These are phyloP conservation scores for Claviceps purpurea DNA, from an alignment of 2,329 filamentous ascomycete genomes.

Conservation along the genomic window DNA sequence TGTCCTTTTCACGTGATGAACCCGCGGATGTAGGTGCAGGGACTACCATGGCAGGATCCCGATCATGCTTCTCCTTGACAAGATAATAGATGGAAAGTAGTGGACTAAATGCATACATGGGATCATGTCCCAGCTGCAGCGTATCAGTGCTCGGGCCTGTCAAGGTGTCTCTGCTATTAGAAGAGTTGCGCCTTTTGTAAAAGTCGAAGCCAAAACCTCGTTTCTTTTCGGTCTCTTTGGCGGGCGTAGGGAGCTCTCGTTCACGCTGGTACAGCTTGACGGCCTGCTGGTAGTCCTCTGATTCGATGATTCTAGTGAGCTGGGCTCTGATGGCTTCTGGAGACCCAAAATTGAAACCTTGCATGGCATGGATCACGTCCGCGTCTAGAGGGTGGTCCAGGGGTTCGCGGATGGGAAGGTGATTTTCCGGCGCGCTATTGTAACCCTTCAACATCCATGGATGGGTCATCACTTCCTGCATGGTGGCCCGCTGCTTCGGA, in stretches of 20 bases:
- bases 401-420: constrained; percentile 70
- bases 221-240: constrained; percentile 62
- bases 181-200: constrained; percentile 87
- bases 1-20: constrained; percentile 1
- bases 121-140: constrained; percentile 69
- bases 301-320: constrained; percentile 75
- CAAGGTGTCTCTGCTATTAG: constrained; percentile 77
- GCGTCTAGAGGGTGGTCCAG: constrained; percentile 72
- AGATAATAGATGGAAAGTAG: constrained; percentile 90
- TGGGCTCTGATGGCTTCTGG: constrained; percentile 72
- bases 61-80: constrained; percentile 85
- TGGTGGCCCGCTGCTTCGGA: constrained; percentile 69
- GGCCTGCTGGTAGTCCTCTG: constrained; percentile 83
- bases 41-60: constrained; percentile 46
- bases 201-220: constrained; percentile 88
- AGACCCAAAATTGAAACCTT: constrained; percentile 91
- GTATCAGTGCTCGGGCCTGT: constrained; percentile 74
- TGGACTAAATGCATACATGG: constrained; percentile 85
- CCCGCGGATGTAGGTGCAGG: constrained; percentile 17
- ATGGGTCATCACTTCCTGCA: constrained; percentile 87
- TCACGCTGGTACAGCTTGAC: constrained; percentile 58
- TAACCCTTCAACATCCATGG: constrained; percentile 95
- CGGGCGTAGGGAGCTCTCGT: constrained; percentile 43
- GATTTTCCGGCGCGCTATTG: constrained; percentile 75
- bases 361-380: constrained; percentile 84